Conservation (phyloP, 108 stramenopile genomes). For the Pseudonitzschia pungens region DNA sequence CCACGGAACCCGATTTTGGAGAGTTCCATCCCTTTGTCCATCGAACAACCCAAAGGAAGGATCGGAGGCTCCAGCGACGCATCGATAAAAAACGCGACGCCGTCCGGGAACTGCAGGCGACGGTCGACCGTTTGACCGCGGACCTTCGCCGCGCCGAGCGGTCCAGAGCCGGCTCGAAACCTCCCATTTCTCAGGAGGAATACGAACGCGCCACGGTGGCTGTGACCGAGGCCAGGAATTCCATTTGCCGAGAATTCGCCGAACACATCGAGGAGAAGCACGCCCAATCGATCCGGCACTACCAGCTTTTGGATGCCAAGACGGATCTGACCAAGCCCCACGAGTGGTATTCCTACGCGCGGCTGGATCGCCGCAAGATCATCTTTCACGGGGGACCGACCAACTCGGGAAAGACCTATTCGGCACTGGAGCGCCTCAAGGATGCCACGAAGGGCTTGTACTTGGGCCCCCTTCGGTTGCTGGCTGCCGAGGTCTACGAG, state of each 20-base stretch:
- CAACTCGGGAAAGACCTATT: conserved; percentile 95
- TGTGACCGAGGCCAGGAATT: conserved; percentile 23
- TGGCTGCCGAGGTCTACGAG: conserved; percentile 93
- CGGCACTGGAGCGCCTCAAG: conserved; percentile 82
- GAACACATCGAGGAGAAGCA: conserved; percentile 50
- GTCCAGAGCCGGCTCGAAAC: neutral
- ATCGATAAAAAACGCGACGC: conserved; percentile 10
- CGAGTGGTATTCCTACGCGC: conserved; percentile 68
- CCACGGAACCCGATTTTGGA: neutral
- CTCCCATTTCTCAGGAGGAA: conserved; percentile 38
- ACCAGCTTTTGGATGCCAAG: conserved; percentile 52
- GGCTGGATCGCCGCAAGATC: conserved; percentile 71
- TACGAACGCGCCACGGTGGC: conserved; percentile 26
- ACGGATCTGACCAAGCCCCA: conserved; percentile 79
- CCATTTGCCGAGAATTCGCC: conserved; percentile 47
- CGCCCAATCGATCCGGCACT: conserved; percentile 51
- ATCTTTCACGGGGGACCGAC: conserved; percentile 94
- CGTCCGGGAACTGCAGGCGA: conserved; percentile 18
- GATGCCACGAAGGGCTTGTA: conserved; percentile 83
- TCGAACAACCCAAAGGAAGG: neutral
- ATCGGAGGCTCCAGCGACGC: neutral
- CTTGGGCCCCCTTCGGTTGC: conserved; percentile 90
- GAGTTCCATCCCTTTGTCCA: neutral
- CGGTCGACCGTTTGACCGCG: conserved; percentile 17
- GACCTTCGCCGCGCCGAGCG: conserved; percentile 1